Evolutionary conservation across 2,329 filamentous ascomycete species (phyloP).

Genomic region (Cladosporium sp.): DNA sequence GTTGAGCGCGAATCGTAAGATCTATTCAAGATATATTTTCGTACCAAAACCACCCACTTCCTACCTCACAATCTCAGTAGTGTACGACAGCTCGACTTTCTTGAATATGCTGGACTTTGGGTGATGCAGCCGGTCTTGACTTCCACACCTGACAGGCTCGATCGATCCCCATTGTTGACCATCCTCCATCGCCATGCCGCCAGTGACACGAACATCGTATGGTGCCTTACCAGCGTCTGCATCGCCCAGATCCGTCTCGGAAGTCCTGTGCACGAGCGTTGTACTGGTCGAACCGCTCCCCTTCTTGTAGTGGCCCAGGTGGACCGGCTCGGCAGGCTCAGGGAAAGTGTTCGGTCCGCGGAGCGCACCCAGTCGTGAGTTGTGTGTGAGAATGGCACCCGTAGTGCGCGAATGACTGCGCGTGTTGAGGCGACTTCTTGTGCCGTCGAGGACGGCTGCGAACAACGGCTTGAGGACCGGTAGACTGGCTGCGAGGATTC

Average conservation of each 20-base stretch:
- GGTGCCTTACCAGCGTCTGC: slow-evolving; percentile 4
- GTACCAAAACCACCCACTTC: background rate
- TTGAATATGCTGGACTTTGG: slow-evolving; percentile 19
- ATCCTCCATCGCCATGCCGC: background rate
- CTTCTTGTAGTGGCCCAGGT: background rate
- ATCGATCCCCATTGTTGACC: background rate
- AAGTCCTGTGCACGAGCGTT: background rate
- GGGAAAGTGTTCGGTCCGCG: slow-evolving; percentile 1
- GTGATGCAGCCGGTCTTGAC: slow-evolving; percentile 21
- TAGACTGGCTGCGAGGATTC: slow-evolving; percentile 48
- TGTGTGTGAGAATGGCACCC: background rate
- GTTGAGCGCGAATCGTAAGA: background rate
- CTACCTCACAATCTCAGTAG: slow-evolving; percentile 28
- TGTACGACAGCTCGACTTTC: slow-evolving; percentile 20
- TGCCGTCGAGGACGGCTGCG: slow-evolving; percentile 36
- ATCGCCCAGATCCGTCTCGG: background rate
- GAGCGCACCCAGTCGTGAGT: background rate
- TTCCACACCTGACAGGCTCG: slow-evolving; percentile 6
- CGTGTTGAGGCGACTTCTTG: slow-evolving; percentile 30
- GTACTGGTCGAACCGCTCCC: background rate
- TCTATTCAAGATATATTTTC: background rate
- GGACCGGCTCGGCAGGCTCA: background rate
- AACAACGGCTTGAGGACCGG: slow-evolving; percentile 47
- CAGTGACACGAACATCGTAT: slow-evolving; percentile 21
- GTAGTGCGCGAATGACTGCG: slow-evolving; percentile 24